phyloP scores from a whole-genome alignment of 352 stramenopile species.

The Pythium rhizo-oryzae region DNA sequence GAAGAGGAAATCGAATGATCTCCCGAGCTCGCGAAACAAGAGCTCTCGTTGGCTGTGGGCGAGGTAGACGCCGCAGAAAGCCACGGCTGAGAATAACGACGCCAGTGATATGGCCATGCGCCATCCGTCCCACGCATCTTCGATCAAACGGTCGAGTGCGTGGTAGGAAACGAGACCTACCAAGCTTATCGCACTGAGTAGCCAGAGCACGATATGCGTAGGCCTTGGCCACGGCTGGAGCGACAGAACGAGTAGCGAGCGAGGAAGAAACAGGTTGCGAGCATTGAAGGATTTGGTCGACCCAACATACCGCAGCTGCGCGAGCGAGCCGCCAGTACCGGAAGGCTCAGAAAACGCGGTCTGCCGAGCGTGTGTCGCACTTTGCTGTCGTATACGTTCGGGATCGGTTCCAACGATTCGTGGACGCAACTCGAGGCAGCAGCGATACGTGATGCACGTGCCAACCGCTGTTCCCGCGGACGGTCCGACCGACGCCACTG shows the following conservation, averaged over 20 bases:
- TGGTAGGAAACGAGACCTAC: neutral
- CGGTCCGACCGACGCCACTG: neutral
- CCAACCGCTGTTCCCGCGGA: neutral
- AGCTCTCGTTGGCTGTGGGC: slow-evolving; percentile 7
- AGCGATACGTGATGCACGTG: slow-evolving; percentile 4
- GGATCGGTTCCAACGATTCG: neutral
- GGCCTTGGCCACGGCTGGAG: neutral
- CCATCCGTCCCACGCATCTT: neutral
- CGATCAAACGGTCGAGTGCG: neutral
- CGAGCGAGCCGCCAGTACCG: neutral
- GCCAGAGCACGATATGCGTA: neutral
- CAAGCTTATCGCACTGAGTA: neutral
- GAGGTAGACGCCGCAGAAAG: neutral
- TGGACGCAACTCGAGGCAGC: neutral
- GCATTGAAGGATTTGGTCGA: neutral
- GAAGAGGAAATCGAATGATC: slow-evolving; percentile 13
- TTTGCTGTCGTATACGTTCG: neutral
- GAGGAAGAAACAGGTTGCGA: neutral
- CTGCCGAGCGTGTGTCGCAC: neutral
- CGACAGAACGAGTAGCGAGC: neutral
- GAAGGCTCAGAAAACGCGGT: neutral
- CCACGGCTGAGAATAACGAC: neutral
- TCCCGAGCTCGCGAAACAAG: neutral
- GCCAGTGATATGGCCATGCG: neutral
- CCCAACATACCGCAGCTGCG: neutral